Evolutionary conservation across 148 eudicot genomes (phyloP).

Genomic region (Diospyros lotus): DNA sequence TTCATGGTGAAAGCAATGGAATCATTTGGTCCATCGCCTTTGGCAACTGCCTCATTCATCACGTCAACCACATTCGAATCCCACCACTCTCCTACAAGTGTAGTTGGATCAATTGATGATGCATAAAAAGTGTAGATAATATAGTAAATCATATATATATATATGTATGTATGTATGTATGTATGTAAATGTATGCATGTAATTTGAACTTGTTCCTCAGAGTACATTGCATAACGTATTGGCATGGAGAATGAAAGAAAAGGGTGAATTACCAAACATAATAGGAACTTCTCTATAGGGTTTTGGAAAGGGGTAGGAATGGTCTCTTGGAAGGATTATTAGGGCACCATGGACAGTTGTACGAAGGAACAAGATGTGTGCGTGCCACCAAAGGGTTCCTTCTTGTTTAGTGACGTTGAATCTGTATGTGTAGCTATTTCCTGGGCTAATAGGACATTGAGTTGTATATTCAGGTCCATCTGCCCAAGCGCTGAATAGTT

Average conservation of each 20-base stretch:
- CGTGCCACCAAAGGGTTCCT: conserved; percentile 10
- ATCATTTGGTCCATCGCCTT: too few relatives aligned
- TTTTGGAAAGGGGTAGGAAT: not conserved
- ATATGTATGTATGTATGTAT: too few relatives aligned
- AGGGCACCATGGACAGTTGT: conserved; percentile 3
- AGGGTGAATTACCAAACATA: not conserved
- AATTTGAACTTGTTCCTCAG: too few relatives aligned
- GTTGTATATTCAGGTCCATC: conserved; percentile 1
- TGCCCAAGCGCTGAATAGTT: not conserved
- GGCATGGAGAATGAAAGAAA: not conserved
- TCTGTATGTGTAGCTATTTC: not conserved
- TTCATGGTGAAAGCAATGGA: conserved; percentile 63
- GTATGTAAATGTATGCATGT: too few relatives aligned
- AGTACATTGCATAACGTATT: too few relatives aligned
- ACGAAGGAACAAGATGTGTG: not conserved
- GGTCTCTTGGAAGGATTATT: not conserved
- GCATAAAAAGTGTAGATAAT: too few relatives aligned
- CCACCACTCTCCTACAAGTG: too few relatives aligned
- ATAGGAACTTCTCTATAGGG: conserved; percentile 1
- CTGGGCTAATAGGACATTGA: conserved; percentile 1
- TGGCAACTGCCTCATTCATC: too few relatives aligned
- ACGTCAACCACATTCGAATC: too few relatives aligned
- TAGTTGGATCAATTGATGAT: too few relatives aligned
- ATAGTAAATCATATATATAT: too few relatives aligned
- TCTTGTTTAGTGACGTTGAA: not conserved